Percentiles rank a stretch among this genome's conserved stretches.
These are phyloP conservation scores for Russula brevipes DNA, from an alignment of 768 basidiomycete genomes.

Conservation along the genomic window DNA sequence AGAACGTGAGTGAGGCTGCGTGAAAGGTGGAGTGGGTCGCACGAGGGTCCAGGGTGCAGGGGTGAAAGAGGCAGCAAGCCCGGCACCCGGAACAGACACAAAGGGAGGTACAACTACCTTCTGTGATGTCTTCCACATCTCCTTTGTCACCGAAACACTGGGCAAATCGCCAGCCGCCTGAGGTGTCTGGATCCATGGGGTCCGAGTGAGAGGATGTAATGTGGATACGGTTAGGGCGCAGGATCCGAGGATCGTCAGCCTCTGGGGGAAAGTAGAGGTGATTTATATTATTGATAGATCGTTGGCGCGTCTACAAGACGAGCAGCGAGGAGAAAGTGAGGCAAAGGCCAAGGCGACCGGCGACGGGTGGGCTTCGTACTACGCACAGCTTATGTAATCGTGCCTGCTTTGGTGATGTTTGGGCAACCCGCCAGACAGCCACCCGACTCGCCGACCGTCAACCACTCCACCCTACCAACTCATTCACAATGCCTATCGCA, in stretches of 20 bases:
- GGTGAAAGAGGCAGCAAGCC: constrained; percentile 3
- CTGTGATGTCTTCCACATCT: constrained; percentile 98
- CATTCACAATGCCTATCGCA: constrained; percentile 66
- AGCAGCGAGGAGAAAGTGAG: not conserved
- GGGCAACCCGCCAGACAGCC: not conserved
- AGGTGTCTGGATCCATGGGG: constrained; percentile 79
- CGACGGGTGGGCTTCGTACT: not conserved
- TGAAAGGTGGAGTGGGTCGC: constrained; percentile 7
- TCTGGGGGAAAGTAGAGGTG: not conserved
- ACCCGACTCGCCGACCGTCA: not conserved
- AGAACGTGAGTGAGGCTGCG: constrained; percentile 10
- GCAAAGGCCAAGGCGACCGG: constrained; percentile 6
- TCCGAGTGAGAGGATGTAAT: constrained; percentile 22
- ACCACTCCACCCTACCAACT: not conserved
- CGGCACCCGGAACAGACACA: constrained; percentile 15
- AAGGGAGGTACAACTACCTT: constrained; percentile 54
- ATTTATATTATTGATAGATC: constrained; percentile 7
- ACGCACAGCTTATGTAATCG: constrained; percentile 16
- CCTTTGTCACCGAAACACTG: constrained; percentile 99
- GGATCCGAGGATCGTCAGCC: constrained; percentile 27
- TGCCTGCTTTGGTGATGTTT: constrained; percentile 28
- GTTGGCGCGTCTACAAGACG: constrained; percentile 9
- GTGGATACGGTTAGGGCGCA: constrained; percentile 25
- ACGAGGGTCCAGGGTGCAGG: constrained; percentile 11
- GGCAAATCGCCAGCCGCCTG: constrained; percentile 94